phyloP scores from a whole-genome alignment of 768 basidiomycete genomes.

The Trametes elegans region DNA sequence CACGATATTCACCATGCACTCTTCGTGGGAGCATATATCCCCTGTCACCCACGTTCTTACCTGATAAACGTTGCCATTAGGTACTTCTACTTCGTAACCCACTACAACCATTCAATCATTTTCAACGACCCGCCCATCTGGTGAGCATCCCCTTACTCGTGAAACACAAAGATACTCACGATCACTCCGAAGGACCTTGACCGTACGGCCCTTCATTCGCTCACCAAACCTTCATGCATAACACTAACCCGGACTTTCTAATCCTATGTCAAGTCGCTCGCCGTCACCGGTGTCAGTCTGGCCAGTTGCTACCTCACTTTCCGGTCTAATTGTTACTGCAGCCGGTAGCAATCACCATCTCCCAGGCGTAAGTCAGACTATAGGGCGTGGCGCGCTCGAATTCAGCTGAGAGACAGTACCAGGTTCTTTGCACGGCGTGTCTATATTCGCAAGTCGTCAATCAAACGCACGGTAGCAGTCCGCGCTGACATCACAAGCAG shows the following conservation, averaged over 20 bases:
- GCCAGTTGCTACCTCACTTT: neutral
- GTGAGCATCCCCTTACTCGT: neutral
- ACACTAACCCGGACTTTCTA: no score
- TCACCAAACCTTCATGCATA: no score
- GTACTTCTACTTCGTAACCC: neutral
- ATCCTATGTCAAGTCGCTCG: neutral
- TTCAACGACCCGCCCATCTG: neutral
- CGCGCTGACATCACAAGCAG: neutral
- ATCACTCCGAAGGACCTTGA: neutral
- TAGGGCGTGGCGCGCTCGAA: no score
- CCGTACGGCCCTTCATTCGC: neutral
- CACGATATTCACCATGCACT: neutral
- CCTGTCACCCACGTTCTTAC: neutral
- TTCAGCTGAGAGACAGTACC: neutral
- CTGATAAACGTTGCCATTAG: neutral
- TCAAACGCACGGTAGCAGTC: no score
- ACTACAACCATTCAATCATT: neutral
- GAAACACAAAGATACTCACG: neutral
- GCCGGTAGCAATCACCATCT: neutral
- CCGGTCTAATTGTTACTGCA: no score
- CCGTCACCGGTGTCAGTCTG: neutral
- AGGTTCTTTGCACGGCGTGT: conserved; percentile 13
- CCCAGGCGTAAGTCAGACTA: neutral
- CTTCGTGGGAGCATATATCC: neutral
- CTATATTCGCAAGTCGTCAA: neutral